Evolutionary conservation across 108 stramenopile species (phyloP), one percentile per base, ranked within the genome.

Genomic region (Parmales sp.): DNA sequence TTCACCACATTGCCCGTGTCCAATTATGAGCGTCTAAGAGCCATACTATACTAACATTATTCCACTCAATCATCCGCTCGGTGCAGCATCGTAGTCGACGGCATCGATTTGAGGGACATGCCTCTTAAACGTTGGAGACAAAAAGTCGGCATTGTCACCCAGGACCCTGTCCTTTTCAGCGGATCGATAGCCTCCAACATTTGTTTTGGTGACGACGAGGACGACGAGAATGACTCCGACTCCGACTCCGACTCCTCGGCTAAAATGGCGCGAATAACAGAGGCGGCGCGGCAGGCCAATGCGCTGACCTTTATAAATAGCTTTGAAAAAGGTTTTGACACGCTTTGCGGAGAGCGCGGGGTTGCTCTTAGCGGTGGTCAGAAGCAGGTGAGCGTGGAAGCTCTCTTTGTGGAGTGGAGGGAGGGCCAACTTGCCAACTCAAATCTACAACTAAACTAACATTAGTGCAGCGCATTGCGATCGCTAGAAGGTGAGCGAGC

Each of bases 151-250:
- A 77, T 95, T 16, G 97, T 99, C 19, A 83, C 83, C 6, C 99
- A 99, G 80, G 97, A 97, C 64, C 90, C 89, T 1, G 51, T 74
- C 2, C 87, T 95, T 11, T 97, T 95, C 69, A 69, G 83, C 25
- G 95, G 95, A 38, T 87, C 82, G 26, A 84, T 99, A 46, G 69
- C 76, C 51, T 86, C 90, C 31, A 99, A 99, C 76, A 97, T 99
- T 43, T 63, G 67, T 9, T 91, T 95, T 65, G 99, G 96, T 23
- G 65, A 51, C 26, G 69, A 72, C 31, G 65, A 54, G 13, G 83
- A 81, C 3, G 76, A 84, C 39, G 72, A 70, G 16, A 84, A 89
- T 46, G 63, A 54, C 29, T 71, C 75, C 34, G 66, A 51, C 16
- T 82, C 82, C 7, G 77, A 86, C 38, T 71, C 67, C 11, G 86